Base-by-base conservation (phyloP, 495 filamentous ascomycete species). In the Lophiostoma macrostomum region DNA sequence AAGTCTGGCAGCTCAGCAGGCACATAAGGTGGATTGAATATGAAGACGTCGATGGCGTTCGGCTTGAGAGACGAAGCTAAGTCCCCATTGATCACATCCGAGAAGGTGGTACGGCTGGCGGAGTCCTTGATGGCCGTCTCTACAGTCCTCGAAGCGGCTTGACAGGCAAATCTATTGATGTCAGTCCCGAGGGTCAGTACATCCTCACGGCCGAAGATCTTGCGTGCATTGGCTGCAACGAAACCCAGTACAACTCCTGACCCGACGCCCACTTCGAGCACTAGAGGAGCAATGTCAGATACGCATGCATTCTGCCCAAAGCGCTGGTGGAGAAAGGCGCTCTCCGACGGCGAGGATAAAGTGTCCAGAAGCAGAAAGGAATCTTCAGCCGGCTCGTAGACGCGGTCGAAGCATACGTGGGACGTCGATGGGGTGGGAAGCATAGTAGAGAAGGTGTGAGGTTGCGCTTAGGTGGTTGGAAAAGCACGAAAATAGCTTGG, bases 11-110 rank as follows among this genome's bases (percentile, higher is more conserved):
- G 61, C 13, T 79, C 71, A 0, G 89, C 91, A 4, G 93, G 93
- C 5, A 97, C 93, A 61, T 98, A 98, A 0, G 93, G 93, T 28
- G 93, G 93, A 65, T 98, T 98, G 76, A 97, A 97, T 27, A 98
- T 77, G 24, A 97, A 73, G 19, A 98, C 78, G 65, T 97, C 93
- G 0, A 95, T 80, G 29, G 65, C 63, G 2, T 75, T 69, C 0
- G 69, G 57, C 1, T 77, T 73, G 5, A 96, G 50, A 1, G 83
- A 69, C 11, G 75, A 64, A 7, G 73, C 69, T 0, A 98, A 75
- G 61, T 96, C 85, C 4, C 77, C 82, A 14, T 77, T 80, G 8
- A 87, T 36, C 14, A 82, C 75, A 18, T 79, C 80, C 1, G 90
- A 73, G 57, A 83, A 83, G 7, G 64, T 39, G 10, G 65, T 45